These are phyloP conservation scores for Chenopodium quinoa DNA, from an alignment of 148 eudicot genomes.

Conservation along the genomic window DNA sequence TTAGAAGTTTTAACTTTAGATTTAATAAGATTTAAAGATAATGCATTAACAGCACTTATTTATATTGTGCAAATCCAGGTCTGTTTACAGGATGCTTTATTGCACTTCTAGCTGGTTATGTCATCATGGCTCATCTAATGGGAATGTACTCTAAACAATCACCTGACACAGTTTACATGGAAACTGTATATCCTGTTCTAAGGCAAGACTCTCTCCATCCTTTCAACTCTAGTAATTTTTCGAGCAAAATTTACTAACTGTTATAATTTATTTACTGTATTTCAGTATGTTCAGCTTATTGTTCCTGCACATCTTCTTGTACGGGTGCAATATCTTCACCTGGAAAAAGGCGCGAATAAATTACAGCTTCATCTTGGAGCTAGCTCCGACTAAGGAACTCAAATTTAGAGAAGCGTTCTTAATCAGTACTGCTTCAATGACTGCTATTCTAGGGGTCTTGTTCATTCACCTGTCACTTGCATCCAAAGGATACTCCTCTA, in stretches of 20 bases:
- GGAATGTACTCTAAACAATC: slow-evolving; percentile 63
- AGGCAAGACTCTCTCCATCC: slow-evolving; percentile 52
- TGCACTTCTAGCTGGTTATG: slow-evolving; percentile 81
- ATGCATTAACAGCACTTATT: background rate
- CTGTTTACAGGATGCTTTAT: slow-evolving; percentile 80
- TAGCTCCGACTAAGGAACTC: slow-evolving; percentile 66
- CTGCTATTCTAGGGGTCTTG: slow-evolving; percentile 71
- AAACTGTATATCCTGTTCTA: slow-evolving; percentile 88
- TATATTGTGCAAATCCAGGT: slow-evolving; percentile 40
- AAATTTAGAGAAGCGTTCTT: slow-evolving; percentile 92
- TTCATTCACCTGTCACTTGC: slow-evolving; percentile 68
- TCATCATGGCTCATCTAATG: slow-evolving; percentile 76
- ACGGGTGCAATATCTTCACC: slow-evolving; percentile 93
- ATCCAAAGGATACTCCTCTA: slow-evolving; percentile 62
- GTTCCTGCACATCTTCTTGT: slow-evolving; percentile 82
- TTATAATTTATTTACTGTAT: background rate
- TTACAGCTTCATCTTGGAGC: slow-evolving; percentile 86
- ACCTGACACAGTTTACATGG: slow-evolving; percentile 79
- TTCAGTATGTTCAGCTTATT: slow-evolving; percentile 90
- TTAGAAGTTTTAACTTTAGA: no score
- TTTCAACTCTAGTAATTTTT: background rate
- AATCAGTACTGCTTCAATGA: slow-evolving; percentile 81
- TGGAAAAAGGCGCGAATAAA: slow-evolving; percentile 88
- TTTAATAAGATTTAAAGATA: background rate
- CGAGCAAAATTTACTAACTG: background rate